These are phyloP conservation scores for Iberis pinnata DNA, from an alignment of 345 rosid species.

Conservation along the genomic window DNA sequence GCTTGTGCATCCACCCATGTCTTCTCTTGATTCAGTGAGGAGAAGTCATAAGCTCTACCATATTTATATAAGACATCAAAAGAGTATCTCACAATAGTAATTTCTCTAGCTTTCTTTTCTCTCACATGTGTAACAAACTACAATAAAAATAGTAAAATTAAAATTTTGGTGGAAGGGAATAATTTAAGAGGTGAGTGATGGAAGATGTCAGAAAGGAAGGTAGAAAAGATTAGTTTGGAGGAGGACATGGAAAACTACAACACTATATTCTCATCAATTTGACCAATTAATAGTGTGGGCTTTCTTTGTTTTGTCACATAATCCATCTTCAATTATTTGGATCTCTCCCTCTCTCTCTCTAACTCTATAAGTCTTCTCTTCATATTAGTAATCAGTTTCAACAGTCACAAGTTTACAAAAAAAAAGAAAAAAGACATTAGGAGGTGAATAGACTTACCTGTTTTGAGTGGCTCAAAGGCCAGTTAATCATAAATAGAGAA, in stretches of 20 bases:
- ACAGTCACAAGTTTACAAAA: constrained; percentile 19
- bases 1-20: constrained; percentile 34
- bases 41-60: constrained; percentile 9
- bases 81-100: constrained; percentile 17
- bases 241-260: constrained; percentile 31
- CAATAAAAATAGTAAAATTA: neutral
- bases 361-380: constrained; percentile 14
- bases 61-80: constrained; percentile 17
- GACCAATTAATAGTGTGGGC: constrained; percentile 26
- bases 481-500: neutral
- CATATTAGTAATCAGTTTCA: constrained; percentile 18
- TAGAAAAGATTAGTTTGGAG: constrained; percentile 14
- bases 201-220: constrained; percentile 31
- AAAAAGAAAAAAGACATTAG: constrained; percentile 6
- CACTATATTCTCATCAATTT: constrained; percentile 20
- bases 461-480: constrained; percentile 1
- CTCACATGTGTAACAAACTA: constrained; percentile 24
- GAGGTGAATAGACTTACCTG: constrained; percentile 8
- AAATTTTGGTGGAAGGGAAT: constrained; percentile 20
- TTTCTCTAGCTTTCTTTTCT: constrained; percentile 4
- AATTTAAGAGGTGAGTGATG: constrained; percentile 22
- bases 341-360: constrained; percentile 15
- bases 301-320: constrained; percentile 30
- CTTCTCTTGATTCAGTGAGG: constrained; percentile 21
- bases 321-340: constrained; percentile 26